Conservation (phyloP, 768 basidiomycete species). For the Mycena alexandri region DNA sequence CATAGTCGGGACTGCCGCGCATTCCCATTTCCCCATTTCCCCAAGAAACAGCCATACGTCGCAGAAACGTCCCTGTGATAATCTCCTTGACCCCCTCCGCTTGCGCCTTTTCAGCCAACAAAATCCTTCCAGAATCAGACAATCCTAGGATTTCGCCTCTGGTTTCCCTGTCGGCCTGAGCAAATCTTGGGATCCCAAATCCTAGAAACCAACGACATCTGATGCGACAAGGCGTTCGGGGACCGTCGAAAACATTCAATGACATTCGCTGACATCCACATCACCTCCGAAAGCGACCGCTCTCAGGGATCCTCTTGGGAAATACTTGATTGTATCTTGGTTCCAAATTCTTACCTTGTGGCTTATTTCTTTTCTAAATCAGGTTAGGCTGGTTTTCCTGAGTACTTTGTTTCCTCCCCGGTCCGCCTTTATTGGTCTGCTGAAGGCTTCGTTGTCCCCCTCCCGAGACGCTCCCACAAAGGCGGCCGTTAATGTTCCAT, state of each 20-base stretch:
- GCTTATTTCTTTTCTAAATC: slow-evolving; percentile 16
- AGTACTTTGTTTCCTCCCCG: background rate
- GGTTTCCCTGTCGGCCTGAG: background rate
- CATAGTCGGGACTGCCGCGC: too few species aligned
- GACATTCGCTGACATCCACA: background rate
- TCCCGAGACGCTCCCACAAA: background rate
- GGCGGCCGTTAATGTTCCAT: background rate
- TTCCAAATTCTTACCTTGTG: slow-evolving; percentile 26
- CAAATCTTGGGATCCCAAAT: slow-evolving; percentile 19
- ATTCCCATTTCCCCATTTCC: background rate
- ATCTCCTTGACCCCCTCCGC: slow-evolving; percentile 6
- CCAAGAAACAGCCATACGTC: background rate
- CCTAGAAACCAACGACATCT: slow-evolving; percentile 12
- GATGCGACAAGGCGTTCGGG: slow-evolving; percentile 12
- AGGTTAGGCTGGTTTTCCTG: slow-evolving; percentile 29
- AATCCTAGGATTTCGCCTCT: slow-evolving; percentile 17
- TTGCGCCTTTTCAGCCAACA: too few species aligned
- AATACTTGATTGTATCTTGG: slow-evolving; percentile 19
- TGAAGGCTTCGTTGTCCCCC: background rate
- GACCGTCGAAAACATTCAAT: background rate
- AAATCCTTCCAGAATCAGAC: slow-evolving; percentile 7
- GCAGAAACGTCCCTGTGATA: background rate
- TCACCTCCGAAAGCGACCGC: slow-evolving; percentile 13
- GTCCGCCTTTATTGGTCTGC: slow-evolving; percentile 3
- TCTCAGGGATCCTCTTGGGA: slow-evolving; percentile 23